Evolutionary conservation across 2,329 filamentous ascomycete species (phyloP), one percentile per base, ranked within the genome.

Genomic region (Aspergillus fumigatus): DNA sequence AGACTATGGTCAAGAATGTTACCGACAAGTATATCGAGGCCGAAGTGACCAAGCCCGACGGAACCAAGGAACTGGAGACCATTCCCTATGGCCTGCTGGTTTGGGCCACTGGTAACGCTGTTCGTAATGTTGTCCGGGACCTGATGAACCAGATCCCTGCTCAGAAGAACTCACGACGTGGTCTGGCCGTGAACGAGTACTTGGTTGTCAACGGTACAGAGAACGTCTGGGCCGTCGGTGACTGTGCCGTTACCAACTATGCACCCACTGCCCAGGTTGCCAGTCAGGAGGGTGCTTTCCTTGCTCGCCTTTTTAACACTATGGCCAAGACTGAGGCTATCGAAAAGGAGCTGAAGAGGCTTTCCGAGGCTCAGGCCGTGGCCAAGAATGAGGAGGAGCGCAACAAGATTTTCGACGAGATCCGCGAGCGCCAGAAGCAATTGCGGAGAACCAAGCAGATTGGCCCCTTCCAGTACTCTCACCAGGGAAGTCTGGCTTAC

Each of bases 1-100:
- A 97, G 85, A 97, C 94, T 64, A 95, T 96, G 88, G 94, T 99
- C 74, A 97, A 97, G 84, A 92, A 89, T 60, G 94, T 99, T 58
- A 96, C 91, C 32, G 88, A 94, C 69, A 95, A 89, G 78, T 88
- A 85, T 71, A 93, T 99, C 70, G 91, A 97, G 80, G 94, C 93
- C 63, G 90, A 96, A 75, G 85, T 86, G 51, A 88, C 85, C 54
- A 84, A 85, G 52, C 87, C 92, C 19, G 90, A 96, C 66, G 94
- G 94, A 72, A 84, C 85, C 79, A 97, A 96, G 82, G 82, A 87
- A 65, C 77, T 85, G 40, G 84, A 96, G 71, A 82, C 83, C 53
- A 92, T 97, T 65, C 93, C 94, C 61, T 99, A 95, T 74, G 94
- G 94, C 69, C 87, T 97, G 45, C 87, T 99, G 48, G 94, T 99